phyloP scores from a whole-genome alignment of 116 monocot species.

The Iris pallida region DNA sequence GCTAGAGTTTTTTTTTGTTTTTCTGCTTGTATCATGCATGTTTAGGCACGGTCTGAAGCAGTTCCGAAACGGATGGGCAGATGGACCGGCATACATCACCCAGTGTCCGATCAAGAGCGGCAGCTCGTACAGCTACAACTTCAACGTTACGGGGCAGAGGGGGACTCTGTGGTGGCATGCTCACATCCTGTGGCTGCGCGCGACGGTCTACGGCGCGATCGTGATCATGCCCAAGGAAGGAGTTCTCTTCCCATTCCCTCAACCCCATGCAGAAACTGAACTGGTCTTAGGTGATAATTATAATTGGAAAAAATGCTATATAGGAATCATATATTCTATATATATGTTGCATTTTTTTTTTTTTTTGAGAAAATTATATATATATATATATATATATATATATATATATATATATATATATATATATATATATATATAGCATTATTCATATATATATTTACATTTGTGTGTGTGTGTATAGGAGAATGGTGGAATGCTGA shows the following conservation, averaged over 20 bases:
- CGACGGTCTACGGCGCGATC: constrained; percentile 65
- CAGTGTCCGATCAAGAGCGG: constrained; percentile 66
- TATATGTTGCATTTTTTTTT: too few relatives aligned
- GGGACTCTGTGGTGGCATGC: constrained; percentile 83
- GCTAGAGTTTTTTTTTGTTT: too few relatives aligned
- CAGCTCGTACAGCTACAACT: constrained; percentile 39
- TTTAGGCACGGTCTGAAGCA: constrained; percentile 76
- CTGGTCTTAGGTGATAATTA: constrained; percentile 48
- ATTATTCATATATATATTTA: too few relatives aligned
- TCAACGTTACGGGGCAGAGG: constrained; percentile 50
- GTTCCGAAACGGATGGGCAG: constrained; percentile 56
- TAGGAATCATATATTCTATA: too few relatives aligned
- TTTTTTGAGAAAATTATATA: too few relatives aligned
- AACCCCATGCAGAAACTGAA: constrained; percentile 40
- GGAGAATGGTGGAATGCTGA: constrained; percentile 83
- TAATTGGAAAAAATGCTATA: too few relatives aligned
- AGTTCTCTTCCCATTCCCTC: constrained; percentile 51
- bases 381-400: too few relatives aligned
- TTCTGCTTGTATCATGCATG: too few relatives aligned
- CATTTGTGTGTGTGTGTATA: constrained; percentile 7
- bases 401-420: too few relatives aligned
- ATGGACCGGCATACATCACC: constrained; percentile 63
- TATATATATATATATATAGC: too few relatives aligned
- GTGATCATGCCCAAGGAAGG: constrained; percentile 56
- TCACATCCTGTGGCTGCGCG: constrained; percentile 63